Evolutionary conservation across 768 basidiomycete species (phyloP), one percentile per base, ranked within the genome.

Genomic region (Boletus bicolor): DNA sequence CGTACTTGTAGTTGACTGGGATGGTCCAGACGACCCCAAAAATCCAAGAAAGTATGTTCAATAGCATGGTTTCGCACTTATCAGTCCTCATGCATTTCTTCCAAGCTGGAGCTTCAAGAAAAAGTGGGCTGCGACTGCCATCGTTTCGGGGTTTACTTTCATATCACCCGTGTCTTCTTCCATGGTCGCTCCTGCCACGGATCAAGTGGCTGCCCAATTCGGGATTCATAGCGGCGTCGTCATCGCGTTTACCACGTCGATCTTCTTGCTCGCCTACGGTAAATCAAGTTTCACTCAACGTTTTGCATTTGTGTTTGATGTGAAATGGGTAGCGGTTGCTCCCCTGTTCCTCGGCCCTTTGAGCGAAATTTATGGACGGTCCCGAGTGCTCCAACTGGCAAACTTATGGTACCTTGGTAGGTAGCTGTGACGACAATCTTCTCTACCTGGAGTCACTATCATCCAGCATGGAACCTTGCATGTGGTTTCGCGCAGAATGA

Each of bases 351-450:
- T 77, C 15, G 87, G 84, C 0, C 90, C 89, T 0, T 61, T 90
- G 24, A 84, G 82, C 58, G 90, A 92, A 67, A 76, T 91, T 10
- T 90, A 76, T 57, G 89, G 89, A 3, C 80, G 88, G 19, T 79
- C 83, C 0, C 69, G 75, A 2, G 82, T 89, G 0, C 61, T 90
- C 0, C 88, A 87, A 61, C 45, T 76, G 0, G 68, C 87, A 1
- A 90, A 89, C 67, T n/a, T 86, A 4, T 84, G 83, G 68, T 89
- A 80, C 62, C 71, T 89, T 2, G 81, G 85, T 87, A 64, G 9
- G 69, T 59, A 12, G 3, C 15, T 17, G 7, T 26, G 43, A 37
- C 26, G 21, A 42, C 24, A 19, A 12, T 10, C 7, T 5, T 7
- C 14, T 38, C 0, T 52, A 6, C 1, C 4, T 0, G 3, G 1